phyloP scores from a whole-genome alignment of 2,329 filamentous ascomycete species.

The Alternaria panax region DNA sequence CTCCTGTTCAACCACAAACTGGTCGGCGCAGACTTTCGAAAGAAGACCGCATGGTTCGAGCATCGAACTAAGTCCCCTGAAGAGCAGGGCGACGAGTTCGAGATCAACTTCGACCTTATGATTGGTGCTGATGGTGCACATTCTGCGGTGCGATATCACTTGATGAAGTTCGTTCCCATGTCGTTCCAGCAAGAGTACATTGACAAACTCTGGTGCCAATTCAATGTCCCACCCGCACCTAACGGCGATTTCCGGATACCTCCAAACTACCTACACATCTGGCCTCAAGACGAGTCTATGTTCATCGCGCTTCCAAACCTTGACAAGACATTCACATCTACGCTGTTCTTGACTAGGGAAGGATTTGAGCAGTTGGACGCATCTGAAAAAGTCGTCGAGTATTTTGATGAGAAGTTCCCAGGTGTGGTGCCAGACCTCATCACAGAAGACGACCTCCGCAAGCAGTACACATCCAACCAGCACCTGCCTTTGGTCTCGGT shows the following conservation, averaged over 20 bases:
- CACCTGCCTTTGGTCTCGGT: slow-evolving; percentile 93
- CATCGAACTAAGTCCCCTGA: slow-evolving; percentile 43
- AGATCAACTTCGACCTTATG: slow-evolving; percentile 88
- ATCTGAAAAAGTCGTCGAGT: slow-evolving; percentile 67
- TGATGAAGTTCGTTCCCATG: slow-evolving; percentile 95
- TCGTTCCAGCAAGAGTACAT: slow-evolving; percentile 95
- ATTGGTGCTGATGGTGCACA: slow-evolving; percentile 96
- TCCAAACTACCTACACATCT: slow-evolving; percentile 94
- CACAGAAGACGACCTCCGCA: slow-evolving; percentile 69
- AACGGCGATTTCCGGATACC: slow-evolving; percentile 76
- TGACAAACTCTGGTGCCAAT: slow-evolving; percentile 97
- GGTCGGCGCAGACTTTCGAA: slow-evolving; percentile 83
- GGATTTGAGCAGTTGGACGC: slow-evolving; percentile 74
- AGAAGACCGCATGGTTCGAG: slow-evolving; percentile 88
- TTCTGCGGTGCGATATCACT: slow-evolving; percentile 85
- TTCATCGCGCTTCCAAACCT: slow-evolving; percentile 94
- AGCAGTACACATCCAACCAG: slow-evolving; percentile 81
- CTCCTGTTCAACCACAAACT: slow-evolving; percentile 94
- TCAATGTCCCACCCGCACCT: slow-evolving; percentile 71
- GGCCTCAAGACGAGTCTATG: slow-evolving; percentile 94
- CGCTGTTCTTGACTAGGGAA: slow-evolving; percentile 80
- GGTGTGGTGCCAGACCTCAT: slow-evolving; percentile 78
- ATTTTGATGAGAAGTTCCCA: slow-evolving; percentile 86
- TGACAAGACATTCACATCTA: slow-evolving; percentile 94
- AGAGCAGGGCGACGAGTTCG: slow-evolving; percentile 66